Evolutionary conservation across 2,329 filamentous ascomycete genomes (phyloP).

Genomic region (Akanthomyces lecanii): DNA sequence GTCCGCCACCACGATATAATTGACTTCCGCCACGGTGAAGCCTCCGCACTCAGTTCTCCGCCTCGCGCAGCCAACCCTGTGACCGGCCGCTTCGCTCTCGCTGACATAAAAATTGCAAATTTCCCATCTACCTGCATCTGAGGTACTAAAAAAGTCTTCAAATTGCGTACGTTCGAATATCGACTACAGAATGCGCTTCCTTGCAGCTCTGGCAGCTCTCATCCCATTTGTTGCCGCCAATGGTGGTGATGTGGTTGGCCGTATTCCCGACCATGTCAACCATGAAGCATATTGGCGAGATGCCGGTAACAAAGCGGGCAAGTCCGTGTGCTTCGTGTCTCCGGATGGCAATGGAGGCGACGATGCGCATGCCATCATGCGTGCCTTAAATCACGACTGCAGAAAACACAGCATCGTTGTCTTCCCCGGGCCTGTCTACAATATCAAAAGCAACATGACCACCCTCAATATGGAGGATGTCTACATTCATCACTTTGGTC

Average conservation of each 20-base stretch:
- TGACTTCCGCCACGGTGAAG: neutral
- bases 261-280: neutral
- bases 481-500: slow-evolving; percentile 41
- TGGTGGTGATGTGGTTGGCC: neutral
- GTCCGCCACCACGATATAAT: neutral
- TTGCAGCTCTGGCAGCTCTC: neutral
- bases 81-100: neutral
- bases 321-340: slow-evolving; percentile 26
- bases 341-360: slow-evolving; percentile 26
- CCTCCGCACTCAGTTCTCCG: neutral
- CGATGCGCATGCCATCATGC: slow-evolving; percentile 29
- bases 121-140: neutral
- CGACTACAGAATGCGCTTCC: neutral
- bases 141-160: neutral
- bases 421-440: slow-evolving; percentile 31
- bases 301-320: neutral
- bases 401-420: slow-evolving; percentile 29
- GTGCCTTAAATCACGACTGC: slow-evolving; percentile 31
- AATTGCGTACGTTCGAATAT: neutral
- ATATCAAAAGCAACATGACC: slow-evolving; percentile 33
- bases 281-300: neutral
- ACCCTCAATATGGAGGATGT: slow-evolving; percentile 31
- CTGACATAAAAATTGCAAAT: neutral
- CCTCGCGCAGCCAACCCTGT: neutral
- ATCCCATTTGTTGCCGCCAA: neutral